Base-by-base conservation (phyloP, 2,329 filamentous ascomycete genomes). In the Microdochium paspali region DNA sequence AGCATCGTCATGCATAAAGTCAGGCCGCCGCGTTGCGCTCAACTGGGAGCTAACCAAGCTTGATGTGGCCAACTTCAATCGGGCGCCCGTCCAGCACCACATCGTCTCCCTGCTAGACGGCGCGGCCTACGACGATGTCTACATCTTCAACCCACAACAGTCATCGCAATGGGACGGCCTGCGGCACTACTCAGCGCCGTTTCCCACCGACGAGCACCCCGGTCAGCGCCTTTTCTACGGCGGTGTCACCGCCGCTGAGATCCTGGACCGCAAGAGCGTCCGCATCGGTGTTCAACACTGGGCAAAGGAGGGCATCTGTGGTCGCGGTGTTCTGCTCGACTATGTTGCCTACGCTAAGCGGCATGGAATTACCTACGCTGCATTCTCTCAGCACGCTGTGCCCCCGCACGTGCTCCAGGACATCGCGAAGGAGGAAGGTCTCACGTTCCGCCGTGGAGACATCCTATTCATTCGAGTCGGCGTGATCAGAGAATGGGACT, bases 11-110 rank as follows among this genome's bases (percentile, higher is more conserved):
- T 71, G 76, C 53, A 79, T 80, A 53, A 66, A 63, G 31, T 72
- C 70, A 0, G 77, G 77, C 12, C 64, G 64, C 21, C 66, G 74
- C 26, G 68, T 78, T 21, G 71, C 71, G 10, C 64, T 80, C 31
- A 69, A 70, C 24, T 80, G 77, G 77, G 71, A 76, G 23, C 57
- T 80, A 50, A 72, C 68, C 18, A 79, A 80, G 54, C 61, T 80
- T 2, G 74, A 80, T 48, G 69, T 72, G 52, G 73, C 76, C 2
- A 73, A 74, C 50, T 73, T 79, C 53, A 70, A 70, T 39, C 68
- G 77, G 2, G 69, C 71, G 28, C 69, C 71, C 7, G 72, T 70
- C 44, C 60, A 71, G 25, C 76, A 78, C 52, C 67, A 68, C 47
- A 73, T 79, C 48, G 63, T 75, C 1, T 66, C 71, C 10, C 49